Conservation (phyloP, 2,329 filamentous ascomycete species). For the Scedosporium apiospermum region DNA sequence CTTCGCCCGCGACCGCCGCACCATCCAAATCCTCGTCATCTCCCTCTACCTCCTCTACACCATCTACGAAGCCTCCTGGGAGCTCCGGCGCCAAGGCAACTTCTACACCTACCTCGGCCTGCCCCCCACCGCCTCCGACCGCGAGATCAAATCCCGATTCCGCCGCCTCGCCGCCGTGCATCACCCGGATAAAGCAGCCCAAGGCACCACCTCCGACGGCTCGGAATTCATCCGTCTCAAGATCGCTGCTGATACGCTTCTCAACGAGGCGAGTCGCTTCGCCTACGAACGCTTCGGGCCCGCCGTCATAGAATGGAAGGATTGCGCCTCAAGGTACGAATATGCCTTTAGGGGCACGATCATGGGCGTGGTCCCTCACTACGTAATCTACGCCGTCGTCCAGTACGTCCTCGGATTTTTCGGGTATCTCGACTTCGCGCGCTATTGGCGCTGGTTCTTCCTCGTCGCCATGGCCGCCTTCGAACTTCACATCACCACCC, state of each 20-base stretch:
- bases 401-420: slow-evolving; percentile 54
- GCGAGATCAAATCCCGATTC: slow-evolving; percentile 75
- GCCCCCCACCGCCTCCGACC: slow-evolving; percentile 57
- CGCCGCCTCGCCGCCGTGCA: slow-evolving; percentile 60
- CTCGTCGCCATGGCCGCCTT: slow-evolving; percentile 43
- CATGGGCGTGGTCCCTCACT: slow-evolving; percentile 51
- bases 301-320: slow-evolving; percentile 55
- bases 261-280: slow-evolving; percentile 68
- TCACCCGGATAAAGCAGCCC: slow-evolving; percentile 76
- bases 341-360: slow-evolving; percentile 58
- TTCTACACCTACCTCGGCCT: slow-evolving; percentile 75
- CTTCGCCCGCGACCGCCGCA: slow-evolving; percentile 64
- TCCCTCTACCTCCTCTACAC: slow-evolving; percentile 81
- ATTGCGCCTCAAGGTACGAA: slow-evolving; percentile 60
- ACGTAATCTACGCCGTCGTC: slow-evolving; percentile 44
- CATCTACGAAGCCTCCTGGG: slow-evolving; percentile 82
- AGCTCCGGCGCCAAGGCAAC: slow-evolving; percentile 59
- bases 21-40: slow-evolving; percentile 77
- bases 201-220: slow-evolving; percentile 19
- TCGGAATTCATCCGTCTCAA: slow-evolving; percentile 69
- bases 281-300: slow-evolving; percentile 87
- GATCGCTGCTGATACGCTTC: slow-evolving; percentile 70
- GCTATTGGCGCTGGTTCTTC: slow-evolving; percentile 56
- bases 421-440: slow-evolving; percentile 59
- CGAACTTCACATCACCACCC: slow-evolving; percentile 47